A percentile compares a stretch with the other conserved stretches of the same genome.
These are phyloP conservation scores for Passalora sequoiae DNA, from an alignment of 2,329 filamentous ascomycete genomes.

Conservation along the genomic window DNA sequence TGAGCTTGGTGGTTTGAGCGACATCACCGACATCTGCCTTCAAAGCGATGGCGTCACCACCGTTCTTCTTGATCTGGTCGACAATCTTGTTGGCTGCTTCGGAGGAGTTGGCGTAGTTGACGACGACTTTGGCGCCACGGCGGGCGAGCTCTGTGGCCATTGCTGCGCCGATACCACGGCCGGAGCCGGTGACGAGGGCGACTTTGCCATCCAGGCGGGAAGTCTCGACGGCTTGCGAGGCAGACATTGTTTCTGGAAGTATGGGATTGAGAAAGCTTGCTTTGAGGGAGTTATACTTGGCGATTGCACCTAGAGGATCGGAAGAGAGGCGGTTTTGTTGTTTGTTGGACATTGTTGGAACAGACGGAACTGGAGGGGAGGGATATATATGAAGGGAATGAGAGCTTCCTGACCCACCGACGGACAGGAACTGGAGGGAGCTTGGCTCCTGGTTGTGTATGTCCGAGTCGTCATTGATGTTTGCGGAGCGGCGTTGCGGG, in stretches of 20 bases:
- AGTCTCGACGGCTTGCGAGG: constrained; percentile 37
- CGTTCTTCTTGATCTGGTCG: constrained; percentile 58
- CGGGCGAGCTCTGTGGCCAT: constrained; percentile 62
- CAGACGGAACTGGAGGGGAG: neutral
- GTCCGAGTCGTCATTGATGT: too few relatives aligned
- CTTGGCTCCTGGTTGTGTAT: too few relatives aligned
- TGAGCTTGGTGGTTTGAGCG: constrained; percentile 57
- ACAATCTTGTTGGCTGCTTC: constrained; percentile 63
- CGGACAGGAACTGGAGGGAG: too few relatives aligned
- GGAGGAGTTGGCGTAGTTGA: constrained; percentile 63
- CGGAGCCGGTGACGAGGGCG: constrained; percentile 51
- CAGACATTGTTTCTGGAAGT: constrained; percentile 33
- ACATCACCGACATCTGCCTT: constrained; percentile 65
- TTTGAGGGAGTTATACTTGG: constrained; percentile 22
- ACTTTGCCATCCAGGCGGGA: constrained; percentile 52
- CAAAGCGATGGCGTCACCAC: constrained; percentile 59
- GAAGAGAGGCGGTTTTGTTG: constrained; percentile 18
- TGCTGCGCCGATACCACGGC: constrained; percentile 61
- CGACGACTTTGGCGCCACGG: constrained; percentile 60
- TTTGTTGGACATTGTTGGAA: constrained; percentile 14
- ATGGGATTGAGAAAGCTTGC: constrained; percentile 19
- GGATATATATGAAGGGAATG: constrained; percentile 7
- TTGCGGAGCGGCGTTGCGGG: too few relatives aligned
- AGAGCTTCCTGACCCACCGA: neutral
- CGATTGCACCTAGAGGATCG: constrained; percentile 25